Conservation (phyloP, 169 alveolate species). For the Miamiensis avidus region DNA sequence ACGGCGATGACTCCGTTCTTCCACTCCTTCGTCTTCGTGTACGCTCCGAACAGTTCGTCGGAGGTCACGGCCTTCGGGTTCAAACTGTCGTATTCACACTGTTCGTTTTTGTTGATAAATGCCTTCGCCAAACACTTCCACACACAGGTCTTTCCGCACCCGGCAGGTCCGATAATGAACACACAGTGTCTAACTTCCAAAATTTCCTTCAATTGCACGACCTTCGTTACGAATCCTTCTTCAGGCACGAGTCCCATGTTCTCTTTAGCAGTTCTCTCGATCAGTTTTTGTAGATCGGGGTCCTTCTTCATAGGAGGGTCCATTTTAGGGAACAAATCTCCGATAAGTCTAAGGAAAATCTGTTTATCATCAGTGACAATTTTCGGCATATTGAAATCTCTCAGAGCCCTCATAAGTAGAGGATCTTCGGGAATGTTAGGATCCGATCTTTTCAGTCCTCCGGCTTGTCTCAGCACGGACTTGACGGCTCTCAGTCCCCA, state of each 20-base stretch:
- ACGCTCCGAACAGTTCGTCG: constrained; percentile 94
- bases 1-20: constrained; percentile 96
- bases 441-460: constrained; percentile 94
- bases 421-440: constrained; percentile 92
- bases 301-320: constrained; percentile 88
- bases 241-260: constrained; percentile 84
- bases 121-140: constrained; percentile 91
- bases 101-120: constrained; percentile 82
- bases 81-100: constrained; percentile 90
- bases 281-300: constrained; percentile 83
- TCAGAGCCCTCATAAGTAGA: constrained; percentile 94
- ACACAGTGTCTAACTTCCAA: constrained; percentile 95
- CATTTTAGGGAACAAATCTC: constrained; percentile 94
- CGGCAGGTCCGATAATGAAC: constrained; percentile 96
- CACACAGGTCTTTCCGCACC: constrained; percentile 95
- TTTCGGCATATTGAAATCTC: constrained; percentile 97
- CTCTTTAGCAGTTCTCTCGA: constrained; percentile 68
- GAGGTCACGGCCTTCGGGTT: constrained; percentile 97
- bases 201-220: constrained; percentile 87
- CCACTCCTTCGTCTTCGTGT: constrained; percentile 96
- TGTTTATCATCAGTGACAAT: constrained; percentile 92
- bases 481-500: constrained; percentile 98
- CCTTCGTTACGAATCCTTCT: constrained; percentile 80
- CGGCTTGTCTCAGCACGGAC: constrained; percentile 96
- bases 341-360: constrained; percentile 92